Evolutionary conservation across 805 yeast genomes (phyloP), one percentile per base, ranked within the genome.

Genomic region (Wickerhamiella australiensis): DNA sequence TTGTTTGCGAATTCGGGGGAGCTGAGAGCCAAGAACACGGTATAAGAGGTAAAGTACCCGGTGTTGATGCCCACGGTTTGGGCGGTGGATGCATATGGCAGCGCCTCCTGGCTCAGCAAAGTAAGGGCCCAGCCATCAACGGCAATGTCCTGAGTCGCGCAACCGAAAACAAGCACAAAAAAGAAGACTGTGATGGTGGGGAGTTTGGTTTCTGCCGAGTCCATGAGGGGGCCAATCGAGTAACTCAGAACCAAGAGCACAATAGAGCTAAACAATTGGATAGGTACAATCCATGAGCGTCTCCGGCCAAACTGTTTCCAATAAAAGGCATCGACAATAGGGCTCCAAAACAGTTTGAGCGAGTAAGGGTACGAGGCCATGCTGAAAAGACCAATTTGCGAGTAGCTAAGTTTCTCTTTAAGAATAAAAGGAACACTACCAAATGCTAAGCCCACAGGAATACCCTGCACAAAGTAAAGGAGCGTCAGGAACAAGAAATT

Each of bases 81-180:
- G 0, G 98, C 98, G 0, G 98, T 92, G 3, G 95, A 85, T 0
- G 98, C 97, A 68, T 79, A 92, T 15, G 94, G 80, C 53, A 92
- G 70, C 12, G 94, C 82, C 23, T 76, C 77, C 22, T 79, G 79
- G 15, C 88, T 78, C 47, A 92, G 70, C 36, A 90, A 78, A 1
- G 96, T 92, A 60, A 92, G 68, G 0, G 97, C 96, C 98, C 98
- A 92, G 9, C 98, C 97, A 67, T 92, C 98, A 20, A 92, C 98
- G 0, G 98, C 97, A 50, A 92, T 92, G 63, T 92, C 98, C 65
- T 92, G 98, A 0, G 98, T 90, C 0, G 97, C 96, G 68, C 96
- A 88, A 52, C 88, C 71, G 51, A 90, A 76, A 27, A 92, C 92
- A 52, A 92, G 68, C 20, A 78, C 55, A 58, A 88, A 84, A 65